phyloP scores from a whole-genome alignment of 371 early-diverging fungal species.

The Apophysomyces elegans region DNA sequence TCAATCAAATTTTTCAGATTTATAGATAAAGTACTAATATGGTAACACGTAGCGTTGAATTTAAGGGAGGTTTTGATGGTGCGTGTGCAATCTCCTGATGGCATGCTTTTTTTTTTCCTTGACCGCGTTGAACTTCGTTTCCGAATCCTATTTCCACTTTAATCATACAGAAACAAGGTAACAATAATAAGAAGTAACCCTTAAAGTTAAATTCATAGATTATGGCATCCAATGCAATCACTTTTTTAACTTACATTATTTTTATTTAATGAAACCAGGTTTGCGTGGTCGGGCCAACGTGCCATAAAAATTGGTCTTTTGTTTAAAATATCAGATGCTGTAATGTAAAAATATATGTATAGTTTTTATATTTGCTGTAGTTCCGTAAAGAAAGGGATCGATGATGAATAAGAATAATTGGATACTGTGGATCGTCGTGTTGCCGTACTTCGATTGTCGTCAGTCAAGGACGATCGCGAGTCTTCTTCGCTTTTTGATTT shows the following conservation, averaged over 20 bases:
- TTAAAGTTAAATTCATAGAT: too few relatives aligned
- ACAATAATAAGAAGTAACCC: too few relatives aligned
- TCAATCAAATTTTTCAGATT: background rate
- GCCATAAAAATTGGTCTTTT: too few relatives aligned
- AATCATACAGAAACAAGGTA: too few relatives aligned
- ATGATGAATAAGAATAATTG: conserved; percentile 7
- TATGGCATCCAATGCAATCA: too few relatives aligned
- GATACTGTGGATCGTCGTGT: background rate
- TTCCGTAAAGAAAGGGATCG: conserved; percentile 5
- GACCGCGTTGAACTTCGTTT: too few relatives aligned
- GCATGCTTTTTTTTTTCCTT: conserved; percentile 5
- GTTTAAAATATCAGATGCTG: background rate
- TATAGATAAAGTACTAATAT: background rate
- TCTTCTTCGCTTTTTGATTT: conserved; percentile 1
- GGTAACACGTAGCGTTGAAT: background rate
- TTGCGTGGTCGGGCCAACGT: too few relatives aligned
- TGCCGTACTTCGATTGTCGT: background rate
- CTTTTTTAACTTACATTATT: too few relatives aligned
- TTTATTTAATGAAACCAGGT: too few relatives aligned
- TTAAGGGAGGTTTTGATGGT: background rate
- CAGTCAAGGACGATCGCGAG: background rate
- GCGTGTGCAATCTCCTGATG: background rate
- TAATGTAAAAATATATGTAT: background rate
- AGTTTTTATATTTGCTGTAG: conserved; percentile 5
- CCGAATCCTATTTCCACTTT: too few relatives aligned